phyloP scores from a whole-genome alignment of 495 filamentous ascomycete species.

The Neurospora intermedia region DNA sequence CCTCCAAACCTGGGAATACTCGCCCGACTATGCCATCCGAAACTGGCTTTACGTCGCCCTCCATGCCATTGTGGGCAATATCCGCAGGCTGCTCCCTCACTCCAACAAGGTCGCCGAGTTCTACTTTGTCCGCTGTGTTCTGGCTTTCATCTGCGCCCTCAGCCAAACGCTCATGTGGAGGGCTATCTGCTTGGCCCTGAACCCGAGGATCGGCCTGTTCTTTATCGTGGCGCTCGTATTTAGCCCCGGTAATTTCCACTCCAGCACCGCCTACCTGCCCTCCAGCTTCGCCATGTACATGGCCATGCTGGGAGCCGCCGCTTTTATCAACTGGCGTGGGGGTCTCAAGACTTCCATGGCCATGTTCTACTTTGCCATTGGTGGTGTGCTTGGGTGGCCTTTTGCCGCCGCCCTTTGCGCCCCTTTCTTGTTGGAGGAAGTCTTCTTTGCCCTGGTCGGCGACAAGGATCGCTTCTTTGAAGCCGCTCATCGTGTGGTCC shows the following conservation, averaged over 20 bases:
- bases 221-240: conserved; percentile 66
- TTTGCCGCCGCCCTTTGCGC: conserved; percentile 74
- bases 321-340: conserved; percentile 77
- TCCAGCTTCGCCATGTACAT: conserved; percentile 97
- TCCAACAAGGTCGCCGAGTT: conserved; percentile 60
- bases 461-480: conserved; percentile 46
- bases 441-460: conserved; percentile 48
- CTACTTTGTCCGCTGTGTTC: conserved; percentile 66
- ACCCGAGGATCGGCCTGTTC: conserved; percentile 69
- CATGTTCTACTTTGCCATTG: conserved; percentile 88
- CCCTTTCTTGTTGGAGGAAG: conserved; percentile 75
- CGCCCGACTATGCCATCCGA: conserved; percentile 86
- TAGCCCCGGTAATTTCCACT: conserved; percentile 88
- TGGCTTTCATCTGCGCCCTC: conserved; percentile 66
- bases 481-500: conserved; percentile 44
- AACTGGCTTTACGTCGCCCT: conserved; percentile 91
- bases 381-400: conserved; percentile 86
- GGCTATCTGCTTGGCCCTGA: conserved; percentile 60
- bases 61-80: conserved; percentile 61
- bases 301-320: conserved; percentile 71
- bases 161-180: conserved; percentile 74
- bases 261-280: conserved; percentile 76
- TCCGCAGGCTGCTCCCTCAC: conserved; percentile 51
- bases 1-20: conserved; percentile 98
- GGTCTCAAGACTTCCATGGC: conserved; percentile 67